Evolutionary conservation across 2,329 filamentous ascomycete genomes (phyloP).

Genomic region (Leptographium galeiforme): DNA sequence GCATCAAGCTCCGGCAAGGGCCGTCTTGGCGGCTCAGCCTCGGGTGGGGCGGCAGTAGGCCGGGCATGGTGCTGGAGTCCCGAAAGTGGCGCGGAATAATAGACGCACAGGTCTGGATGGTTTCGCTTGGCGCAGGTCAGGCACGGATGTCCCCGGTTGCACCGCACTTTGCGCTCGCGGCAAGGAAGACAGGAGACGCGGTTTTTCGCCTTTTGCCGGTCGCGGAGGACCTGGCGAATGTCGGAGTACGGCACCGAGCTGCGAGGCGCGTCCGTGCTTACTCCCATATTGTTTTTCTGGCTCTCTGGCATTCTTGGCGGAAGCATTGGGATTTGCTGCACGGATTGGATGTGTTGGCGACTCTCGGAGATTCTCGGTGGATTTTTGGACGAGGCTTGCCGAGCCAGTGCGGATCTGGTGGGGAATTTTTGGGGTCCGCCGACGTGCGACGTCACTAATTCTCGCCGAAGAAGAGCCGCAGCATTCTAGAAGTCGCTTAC

Average conservation of each 20-base stretch:
- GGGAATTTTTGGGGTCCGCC: no score
- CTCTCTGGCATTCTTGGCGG: no score
- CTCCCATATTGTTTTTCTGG: no score
- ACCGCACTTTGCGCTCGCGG: background rate
- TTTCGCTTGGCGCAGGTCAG: background rate
- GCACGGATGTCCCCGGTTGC: background rate
- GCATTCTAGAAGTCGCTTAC: no score
- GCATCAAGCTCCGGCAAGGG: background rate
- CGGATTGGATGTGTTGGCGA: no score
- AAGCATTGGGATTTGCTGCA: no score
- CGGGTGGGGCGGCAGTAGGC: background rate
- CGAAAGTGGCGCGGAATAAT: background rate
- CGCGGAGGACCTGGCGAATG: background rate
- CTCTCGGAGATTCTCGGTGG: no score
- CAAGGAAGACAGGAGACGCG: background rate
- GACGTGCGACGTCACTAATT: no score
- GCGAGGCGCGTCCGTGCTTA: no score
- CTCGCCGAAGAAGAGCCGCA: no score
- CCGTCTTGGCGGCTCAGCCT: background rate
- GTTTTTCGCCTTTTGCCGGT: background rate
- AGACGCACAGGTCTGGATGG: background rate
- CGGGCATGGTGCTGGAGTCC: background rate
- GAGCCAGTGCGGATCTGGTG: no score
- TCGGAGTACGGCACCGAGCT: background rate
- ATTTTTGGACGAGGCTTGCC: no score